A percentile compares a stretch with the other conserved stretches of the same genome.
Conservation (phyloP, 202 grass and related monocot species). For the Elaeis oleifera region DNA sequence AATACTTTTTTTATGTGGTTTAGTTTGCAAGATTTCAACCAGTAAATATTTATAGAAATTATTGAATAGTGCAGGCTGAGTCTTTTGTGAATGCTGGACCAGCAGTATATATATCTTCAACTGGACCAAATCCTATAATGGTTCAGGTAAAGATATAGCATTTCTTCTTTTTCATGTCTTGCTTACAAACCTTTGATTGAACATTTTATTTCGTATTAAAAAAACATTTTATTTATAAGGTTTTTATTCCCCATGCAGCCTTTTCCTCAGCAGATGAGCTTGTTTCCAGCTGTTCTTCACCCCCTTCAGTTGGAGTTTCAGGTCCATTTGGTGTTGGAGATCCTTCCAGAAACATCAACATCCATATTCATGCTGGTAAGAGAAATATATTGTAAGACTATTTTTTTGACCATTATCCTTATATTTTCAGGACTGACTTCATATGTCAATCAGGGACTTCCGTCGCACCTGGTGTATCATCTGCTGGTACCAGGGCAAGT, state of each 20-base stretch:
- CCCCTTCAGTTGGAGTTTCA: conserved; percentile 58
- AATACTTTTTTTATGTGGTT: neutral
- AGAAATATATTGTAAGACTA: neutral
- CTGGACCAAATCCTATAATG: conserved; percentile 93
- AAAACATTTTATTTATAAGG: neutral
- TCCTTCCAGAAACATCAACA: conserved; percentile 36
- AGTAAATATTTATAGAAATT: conserved; percentile 16
- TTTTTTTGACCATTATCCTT: neutral
- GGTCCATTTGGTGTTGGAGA: conserved; percentile 49
- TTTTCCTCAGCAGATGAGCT: conserved; percentile 51
- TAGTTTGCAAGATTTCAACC: too few relatives aligned
- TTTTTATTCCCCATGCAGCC: conserved; percentile 44
- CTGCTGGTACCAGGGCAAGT: conserved; percentile 29
- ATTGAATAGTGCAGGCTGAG: conserved; percentile 40
- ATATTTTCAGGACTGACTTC: conserved; percentile 1
- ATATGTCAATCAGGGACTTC: conserved; percentile 32
- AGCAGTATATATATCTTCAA: conserved; percentile 73
- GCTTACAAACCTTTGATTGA: conserved; percentile 16
- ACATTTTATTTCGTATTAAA: neutral
- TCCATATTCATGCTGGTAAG: conserved; percentile 34
- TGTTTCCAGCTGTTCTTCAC: conserved; percentile 40
- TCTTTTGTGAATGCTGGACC: conserved; percentile 84
- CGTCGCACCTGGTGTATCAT: conserved; percentile 31
- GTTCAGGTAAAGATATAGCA: conserved; percentile 59
- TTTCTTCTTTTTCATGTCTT: neutral